Conservation (phyloP, 371 early-diverging fungal species). For the Nosema muscidifuracis region DNA sequence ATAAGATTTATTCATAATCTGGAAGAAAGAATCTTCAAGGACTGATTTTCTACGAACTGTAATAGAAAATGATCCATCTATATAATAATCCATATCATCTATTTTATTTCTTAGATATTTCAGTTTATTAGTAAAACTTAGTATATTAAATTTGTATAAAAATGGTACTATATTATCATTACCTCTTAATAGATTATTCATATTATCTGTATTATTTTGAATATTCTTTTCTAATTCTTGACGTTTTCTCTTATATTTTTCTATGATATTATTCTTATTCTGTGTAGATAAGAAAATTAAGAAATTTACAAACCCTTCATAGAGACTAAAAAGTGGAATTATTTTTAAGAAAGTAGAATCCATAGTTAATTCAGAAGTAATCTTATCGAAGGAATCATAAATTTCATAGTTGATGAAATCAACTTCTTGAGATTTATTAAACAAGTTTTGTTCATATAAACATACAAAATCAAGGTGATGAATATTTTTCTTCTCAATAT, state of each 20-base stretch:
- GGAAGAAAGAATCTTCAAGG: slow-evolving; percentile 47
- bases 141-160: not conserved
- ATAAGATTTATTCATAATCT: slow-evolving; percentile 41
- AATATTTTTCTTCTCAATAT: too few relatives aligned
- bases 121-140: slow-evolving; percentile 5
- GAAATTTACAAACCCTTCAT: too few relatives aligned
- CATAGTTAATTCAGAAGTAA: too few relatives aligned
- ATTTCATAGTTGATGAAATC: too few relatives aligned
- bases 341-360: too few relatives aligned
- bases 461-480: too few relatives aligned
- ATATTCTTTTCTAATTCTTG: not conserved
- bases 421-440: too few relatives aligned
- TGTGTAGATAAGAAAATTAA: too few relatives aligned
- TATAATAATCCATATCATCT: not conserved
- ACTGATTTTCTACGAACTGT: slow-evolving; percentile 37
- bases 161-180: not conserved
- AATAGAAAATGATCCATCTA: slow-evolving; percentile 2
- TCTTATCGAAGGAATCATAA: too few relatives aligned
- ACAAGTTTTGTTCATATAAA: too few relatives aligned
- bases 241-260: not conserved
- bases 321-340: too few relatives aligned
- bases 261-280: too few relatives aligned
- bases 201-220: not conserved
- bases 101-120: not conserved
- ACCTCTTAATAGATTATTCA: not conserved